phyloP scores from a whole-genome alignment of 495 filamentous ascomycete genomes.

The Neurospora pannonica region DNA sequence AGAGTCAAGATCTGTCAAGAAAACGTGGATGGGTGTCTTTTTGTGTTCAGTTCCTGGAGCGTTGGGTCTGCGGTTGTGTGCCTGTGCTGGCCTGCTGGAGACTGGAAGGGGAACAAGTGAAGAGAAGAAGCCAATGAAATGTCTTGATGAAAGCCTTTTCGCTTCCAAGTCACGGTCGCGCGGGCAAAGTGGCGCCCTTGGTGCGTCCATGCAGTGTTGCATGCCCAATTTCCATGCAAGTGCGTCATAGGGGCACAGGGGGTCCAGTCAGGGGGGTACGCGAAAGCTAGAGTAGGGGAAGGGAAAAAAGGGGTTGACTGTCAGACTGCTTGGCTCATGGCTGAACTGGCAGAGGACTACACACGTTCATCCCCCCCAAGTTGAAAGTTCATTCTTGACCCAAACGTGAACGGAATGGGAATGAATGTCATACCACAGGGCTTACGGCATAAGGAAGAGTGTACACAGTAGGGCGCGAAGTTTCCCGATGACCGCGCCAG shows the following conservation, averaged over 20 bases:
- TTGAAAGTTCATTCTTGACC: neutral
- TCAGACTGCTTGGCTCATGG: neutral
- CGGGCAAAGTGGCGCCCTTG: slow-evolving; percentile 17
- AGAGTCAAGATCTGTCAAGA: neutral
- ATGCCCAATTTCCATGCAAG: slow-evolving; percentile 7
- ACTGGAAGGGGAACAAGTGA: neutral
- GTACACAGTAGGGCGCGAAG: neutral
- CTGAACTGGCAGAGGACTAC: neutral
- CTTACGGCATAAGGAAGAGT: neutral
- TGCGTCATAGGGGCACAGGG: slow-evolving; percentile 23
- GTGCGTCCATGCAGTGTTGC: slow-evolving; percentile 5
- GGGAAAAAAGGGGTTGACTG: neutral
- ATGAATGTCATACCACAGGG: neutral
- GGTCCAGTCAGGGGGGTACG: neutral
- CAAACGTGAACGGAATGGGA: neutral
- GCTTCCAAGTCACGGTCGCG: neutral
- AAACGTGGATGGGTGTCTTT: neutral
- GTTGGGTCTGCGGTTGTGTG: neutral
- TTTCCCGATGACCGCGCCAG: neutral
- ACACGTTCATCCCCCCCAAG: neutral
- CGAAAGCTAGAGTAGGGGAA: neutral
- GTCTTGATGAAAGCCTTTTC: neutral
- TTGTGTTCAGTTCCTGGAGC: neutral
- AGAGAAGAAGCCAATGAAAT: neutral
- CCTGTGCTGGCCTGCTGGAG: neutral